Evolutionary conservation across 208 protist species (phyloP).

Genomic region (Leishmania tarentolae): DNA sequence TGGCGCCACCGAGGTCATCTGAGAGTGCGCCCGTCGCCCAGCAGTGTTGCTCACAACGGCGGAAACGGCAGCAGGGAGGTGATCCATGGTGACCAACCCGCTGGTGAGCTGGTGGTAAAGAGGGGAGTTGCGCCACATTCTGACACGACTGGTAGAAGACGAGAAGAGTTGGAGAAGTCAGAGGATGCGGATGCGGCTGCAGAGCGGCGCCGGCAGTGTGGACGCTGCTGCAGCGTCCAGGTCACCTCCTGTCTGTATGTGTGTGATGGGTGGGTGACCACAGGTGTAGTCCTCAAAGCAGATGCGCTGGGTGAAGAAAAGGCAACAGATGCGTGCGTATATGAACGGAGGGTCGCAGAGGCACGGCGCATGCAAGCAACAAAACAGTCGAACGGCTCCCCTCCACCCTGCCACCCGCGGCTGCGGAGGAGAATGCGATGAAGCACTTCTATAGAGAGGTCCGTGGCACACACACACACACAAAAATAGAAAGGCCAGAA

Average conservation of each 20-base stretch:
- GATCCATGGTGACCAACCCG: background rate
- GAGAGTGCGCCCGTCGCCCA: background rate
- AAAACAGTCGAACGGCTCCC: background rate
- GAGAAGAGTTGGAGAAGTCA: background rate
- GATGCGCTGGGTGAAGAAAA: background rate
- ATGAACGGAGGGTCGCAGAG: background rate
- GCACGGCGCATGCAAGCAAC: background rate
- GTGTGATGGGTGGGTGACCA: background rate
- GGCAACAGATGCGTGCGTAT: background rate
- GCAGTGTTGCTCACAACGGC: background rate
- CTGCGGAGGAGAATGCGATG: background rate
- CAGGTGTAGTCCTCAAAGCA: background rate
- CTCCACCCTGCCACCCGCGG: background rate
- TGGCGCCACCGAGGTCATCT: background rate
- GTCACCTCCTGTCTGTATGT: background rate
- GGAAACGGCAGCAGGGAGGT: background rate
- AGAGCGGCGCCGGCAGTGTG: background rate
- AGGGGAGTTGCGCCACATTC: background rate
- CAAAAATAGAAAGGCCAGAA: background rate
- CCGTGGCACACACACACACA: background rate
- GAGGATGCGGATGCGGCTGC: background rate
- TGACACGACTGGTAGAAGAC: background rate
- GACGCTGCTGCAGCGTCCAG: background rate
- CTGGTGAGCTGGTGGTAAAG: background rate
- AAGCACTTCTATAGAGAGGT: background rate